Evolutionary conservation across 345 rosid genomes (phyloP).

Genomic region (Heritiera fomes): DNA sequence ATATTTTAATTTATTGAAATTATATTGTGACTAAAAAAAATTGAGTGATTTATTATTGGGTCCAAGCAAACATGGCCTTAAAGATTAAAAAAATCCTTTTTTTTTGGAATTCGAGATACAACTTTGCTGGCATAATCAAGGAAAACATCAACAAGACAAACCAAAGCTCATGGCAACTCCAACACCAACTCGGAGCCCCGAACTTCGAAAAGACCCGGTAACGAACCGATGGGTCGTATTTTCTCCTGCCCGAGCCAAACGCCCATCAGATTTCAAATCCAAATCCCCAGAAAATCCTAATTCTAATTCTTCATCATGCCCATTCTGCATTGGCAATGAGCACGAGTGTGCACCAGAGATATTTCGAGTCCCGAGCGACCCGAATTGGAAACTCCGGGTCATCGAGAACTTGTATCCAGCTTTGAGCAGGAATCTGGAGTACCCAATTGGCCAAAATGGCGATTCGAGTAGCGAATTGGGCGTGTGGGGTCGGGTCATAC

Average conservation of each 20-base stretch:
- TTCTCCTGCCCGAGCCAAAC: slow-evolving; percentile 80
- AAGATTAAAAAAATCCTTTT: no score
- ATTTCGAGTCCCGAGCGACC: slow-evolving; percentile 66
- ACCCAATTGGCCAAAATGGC: slow-evolving; percentile 15
- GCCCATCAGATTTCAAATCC: slow-evolving; percentile 85
- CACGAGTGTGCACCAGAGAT: slow-evolving; percentile 88
- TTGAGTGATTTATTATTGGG: no score
- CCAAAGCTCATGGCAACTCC: slow-evolving; percentile 4
- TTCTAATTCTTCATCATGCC: slow-evolving; percentile 42
- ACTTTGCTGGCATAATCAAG: no score
- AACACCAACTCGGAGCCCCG: slow-evolving; percentile 43
- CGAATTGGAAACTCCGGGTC: slow-evolving; percentile 75
- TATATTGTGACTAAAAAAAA: background rate
- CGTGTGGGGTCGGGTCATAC: slow-evolving; percentile 27
- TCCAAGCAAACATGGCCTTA: background rate
- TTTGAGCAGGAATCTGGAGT: slow-evolving; percentile 51
- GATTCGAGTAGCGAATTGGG: slow-evolving; percentile 16
- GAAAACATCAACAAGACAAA: no score
- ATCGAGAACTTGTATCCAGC: slow-evolving; percentile 89
- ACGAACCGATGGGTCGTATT: slow-evolving; percentile 77
- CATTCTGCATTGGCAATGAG: slow-evolving; percentile 90
- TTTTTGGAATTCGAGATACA: background rate
- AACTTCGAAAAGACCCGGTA: slow-evolving; percentile 71
- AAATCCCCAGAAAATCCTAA: slow-evolving; percentile 48
- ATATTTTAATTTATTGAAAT: no score